Conservation (phyloP, 1,139 yeast species). For the Suhomyces bokatorum region DNA sequence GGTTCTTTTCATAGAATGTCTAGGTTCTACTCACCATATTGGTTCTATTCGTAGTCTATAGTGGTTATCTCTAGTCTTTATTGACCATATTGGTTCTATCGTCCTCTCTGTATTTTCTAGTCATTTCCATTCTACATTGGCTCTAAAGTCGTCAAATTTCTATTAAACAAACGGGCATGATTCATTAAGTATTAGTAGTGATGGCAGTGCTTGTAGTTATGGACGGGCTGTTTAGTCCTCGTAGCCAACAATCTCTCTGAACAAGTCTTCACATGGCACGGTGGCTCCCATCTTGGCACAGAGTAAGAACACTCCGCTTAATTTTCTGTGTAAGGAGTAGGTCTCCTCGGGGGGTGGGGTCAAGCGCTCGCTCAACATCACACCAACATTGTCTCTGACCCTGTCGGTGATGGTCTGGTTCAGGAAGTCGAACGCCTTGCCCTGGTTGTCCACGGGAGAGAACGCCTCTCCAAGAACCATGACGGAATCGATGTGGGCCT, state of each 20-base stretch:
- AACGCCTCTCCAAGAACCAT: conserved; percentile 93
- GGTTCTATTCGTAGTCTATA: no score
- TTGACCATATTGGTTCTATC: no score
- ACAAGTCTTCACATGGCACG: conserved; percentile 79
- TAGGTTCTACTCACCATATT: no score
- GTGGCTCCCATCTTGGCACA: conserved; percentile 85
- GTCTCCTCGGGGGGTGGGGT: conserved; percentile 99
- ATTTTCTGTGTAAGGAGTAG: conserved; percentile 88
- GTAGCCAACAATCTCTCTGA: conserved; percentile 68
- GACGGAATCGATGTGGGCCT: conserved; percentile 90
- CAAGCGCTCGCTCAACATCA: conserved; percentile 88
- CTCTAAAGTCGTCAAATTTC: conserved; percentile 2
- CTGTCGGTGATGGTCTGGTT: conserved; percentile 92
- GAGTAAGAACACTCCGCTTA: conserved; percentile 88
- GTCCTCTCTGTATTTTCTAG: no score
- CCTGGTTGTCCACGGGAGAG: conserved; percentile 50
- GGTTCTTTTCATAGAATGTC: no score
- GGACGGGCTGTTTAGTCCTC: conserved; percentile 18
- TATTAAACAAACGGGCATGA: conserved; percentile 10
- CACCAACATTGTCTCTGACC: conserved; percentile 78
- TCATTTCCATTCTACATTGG: no score
- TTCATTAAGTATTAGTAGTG: conserved; percentile 10
- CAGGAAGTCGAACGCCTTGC: conserved; percentile 64
- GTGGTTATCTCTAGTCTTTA: no score
- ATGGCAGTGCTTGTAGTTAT: neutral